Percentiles rank a stretch among this genome's conserved stretches.
phyloP scores from a whole-genome alignment of 208 protist genomes.

The Leishmania major region DNA sequence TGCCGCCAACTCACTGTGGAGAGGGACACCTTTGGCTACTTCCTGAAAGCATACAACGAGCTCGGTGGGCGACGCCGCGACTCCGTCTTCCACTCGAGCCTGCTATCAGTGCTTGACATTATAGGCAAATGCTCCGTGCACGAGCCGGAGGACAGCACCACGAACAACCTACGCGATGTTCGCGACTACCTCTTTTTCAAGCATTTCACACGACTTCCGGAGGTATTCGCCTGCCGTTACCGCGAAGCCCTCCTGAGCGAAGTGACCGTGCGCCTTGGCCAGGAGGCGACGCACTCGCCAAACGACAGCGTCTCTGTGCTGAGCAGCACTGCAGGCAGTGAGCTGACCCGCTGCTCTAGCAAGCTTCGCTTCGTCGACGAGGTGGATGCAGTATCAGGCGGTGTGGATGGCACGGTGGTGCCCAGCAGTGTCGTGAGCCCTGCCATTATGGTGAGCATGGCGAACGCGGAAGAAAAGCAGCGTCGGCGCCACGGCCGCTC shows the following conservation, averaged over 20 bases:
- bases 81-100: constrained; percentile 70
- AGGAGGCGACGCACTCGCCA: constrained; percentile 39
- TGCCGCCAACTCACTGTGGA: constrained; percentile 70
- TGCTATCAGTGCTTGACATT: constrained; percentile 53
- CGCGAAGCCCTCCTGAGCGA: constrained; percentile 52
- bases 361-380: constrained; percentile 79
- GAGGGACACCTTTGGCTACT: constrained; percentile 56
- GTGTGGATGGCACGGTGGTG: constrained; percentile 49
- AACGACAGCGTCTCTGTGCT: constrained; percentile 63
- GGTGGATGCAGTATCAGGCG: constrained; percentile 62
- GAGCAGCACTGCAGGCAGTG: constrained; percentile 55
- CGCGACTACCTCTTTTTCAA: constrained; percentile 67
- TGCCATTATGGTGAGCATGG: constrained; percentile 44
- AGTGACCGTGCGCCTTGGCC: constrained; percentile 46
- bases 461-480: constrained; percentile 44
- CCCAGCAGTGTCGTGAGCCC: constrained; percentile 45
- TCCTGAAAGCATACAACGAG: constrained; percentile 58
- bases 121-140: constrained; percentile 32
- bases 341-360: constrained; percentile 51
- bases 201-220: constrained; percentile 46
- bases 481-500: constrained; percentile 27
- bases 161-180: constrained; percentile 55
- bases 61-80: constrained; percentile 54
- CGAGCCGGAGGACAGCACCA: constrained; percentile 23
- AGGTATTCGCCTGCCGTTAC: constrained; percentile 43